phyloP scores from a whole-genome alignment of 306 rosid species.

The Dryas alaskensis region DNA sequence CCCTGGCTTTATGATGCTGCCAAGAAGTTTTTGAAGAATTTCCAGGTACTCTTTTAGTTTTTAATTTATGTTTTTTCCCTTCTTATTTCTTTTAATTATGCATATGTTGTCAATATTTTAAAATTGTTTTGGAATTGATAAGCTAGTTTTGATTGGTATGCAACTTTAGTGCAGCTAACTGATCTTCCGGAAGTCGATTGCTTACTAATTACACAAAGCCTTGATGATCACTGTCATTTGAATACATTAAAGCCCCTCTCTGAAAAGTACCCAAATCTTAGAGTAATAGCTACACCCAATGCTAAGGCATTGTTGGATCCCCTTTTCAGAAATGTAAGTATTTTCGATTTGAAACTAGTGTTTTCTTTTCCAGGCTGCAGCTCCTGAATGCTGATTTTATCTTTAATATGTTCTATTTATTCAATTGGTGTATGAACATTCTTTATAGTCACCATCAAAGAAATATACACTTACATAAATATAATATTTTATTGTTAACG shows the following conservation, averaged over 20 bases:
- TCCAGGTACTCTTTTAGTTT: slow-evolving; percentile 48
- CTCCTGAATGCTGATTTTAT: background rate
- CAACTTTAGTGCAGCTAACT: slow-evolving; percentile 62
- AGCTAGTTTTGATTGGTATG: slow-evolving; percentile 32
- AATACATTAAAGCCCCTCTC: slow-evolving; percentile 78
- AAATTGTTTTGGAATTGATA: slow-evolving; percentile 12
- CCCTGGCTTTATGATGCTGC: slow-evolving; percentile 95
- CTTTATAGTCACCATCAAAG: background rate
- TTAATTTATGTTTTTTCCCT: background rate
- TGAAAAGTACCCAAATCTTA: slow-evolving; percentile 54
- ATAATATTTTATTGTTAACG: no score
- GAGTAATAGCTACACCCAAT: slow-evolving; percentile 79
- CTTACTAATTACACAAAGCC: slow-evolving; percentile 84
- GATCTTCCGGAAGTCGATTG: slow-evolving; percentile 89
- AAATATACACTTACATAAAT: background rate
- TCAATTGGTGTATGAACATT: background rate
- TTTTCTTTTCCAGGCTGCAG: background rate
- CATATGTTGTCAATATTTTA: slow-evolving; percentile 10
- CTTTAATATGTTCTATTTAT: background rate
- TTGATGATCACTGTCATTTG: slow-evolving; percentile 97
- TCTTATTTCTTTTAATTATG: background rate
- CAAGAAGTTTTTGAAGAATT: slow-evolving; percentile 67
- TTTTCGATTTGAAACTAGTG: background rate
- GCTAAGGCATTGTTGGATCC: slow-evolving; percentile 76
- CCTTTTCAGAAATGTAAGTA: slow-evolving; percentile 72